Conservation (phyloP, 2,329 filamentous ascomycete species). For the Coniochaeta hoffmannii region DNA sequence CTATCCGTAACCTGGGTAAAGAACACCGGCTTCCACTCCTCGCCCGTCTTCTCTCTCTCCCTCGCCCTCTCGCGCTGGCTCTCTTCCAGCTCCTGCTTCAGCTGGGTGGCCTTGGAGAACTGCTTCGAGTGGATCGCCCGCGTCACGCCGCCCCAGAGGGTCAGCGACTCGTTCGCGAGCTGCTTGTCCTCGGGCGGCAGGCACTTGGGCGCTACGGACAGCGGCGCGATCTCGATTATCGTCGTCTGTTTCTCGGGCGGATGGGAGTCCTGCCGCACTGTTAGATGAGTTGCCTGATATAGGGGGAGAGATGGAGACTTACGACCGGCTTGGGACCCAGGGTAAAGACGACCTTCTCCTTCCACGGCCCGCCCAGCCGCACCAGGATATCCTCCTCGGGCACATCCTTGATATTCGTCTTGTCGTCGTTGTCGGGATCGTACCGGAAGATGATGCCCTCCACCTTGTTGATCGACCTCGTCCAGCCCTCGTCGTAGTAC, state of each 20-base stretch:
- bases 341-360: constrained; percentile 58
- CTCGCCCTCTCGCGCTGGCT: constrained; percentile 77
- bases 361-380: constrained; percentile 80
- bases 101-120: constrained; percentile 71
- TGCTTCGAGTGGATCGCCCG: constrained; percentile 78
- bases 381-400: constrained; percentile 77
- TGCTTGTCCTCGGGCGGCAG: constrained; percentile 72
- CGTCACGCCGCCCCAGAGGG: constrained; percentile 83
- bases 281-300: constrained; percentile 5
- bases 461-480: constrained; percentile 83
- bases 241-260: constrained; percentile 57
- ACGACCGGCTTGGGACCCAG: constrained; percentile 54
- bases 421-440: constrained; percentile 77
- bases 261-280: constrained; percentile 30
- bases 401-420: constrained; percentile 75
- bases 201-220: constrained; percentile 70
- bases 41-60: constrained; percentile 62
- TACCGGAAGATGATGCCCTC: constrained; percentile 88
- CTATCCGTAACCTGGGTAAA: constrained; percentile 59
- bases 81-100: constrained; percentile 92
- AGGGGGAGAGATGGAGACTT: constrained; percentile 25
- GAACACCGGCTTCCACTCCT: constrained; percentile 79
- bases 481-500: constrained; percentile 94
- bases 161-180: constrained; percentile 81
- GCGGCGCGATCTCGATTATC: constrained; percentile 81